These are phyloP conservation scores for Pythium plurisporium DNA, from an alignment of 352 stramenopile species.

Conservation along the genomic window DNA sequence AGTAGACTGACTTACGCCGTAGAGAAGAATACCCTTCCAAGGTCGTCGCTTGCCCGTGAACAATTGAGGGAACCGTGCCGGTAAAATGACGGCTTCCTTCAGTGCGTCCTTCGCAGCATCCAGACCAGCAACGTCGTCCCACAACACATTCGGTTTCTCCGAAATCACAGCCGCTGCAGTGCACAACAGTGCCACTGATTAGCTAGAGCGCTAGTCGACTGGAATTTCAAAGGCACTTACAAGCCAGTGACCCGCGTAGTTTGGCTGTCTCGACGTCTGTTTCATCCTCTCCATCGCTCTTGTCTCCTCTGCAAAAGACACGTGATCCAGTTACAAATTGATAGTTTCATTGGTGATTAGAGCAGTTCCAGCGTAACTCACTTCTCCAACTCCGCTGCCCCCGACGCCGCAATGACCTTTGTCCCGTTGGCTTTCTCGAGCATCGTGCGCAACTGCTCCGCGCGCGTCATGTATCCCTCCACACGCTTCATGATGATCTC, in stretches of 20 bases:
- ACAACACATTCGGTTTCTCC: slow-evolving; percentile 94
- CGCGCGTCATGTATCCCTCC: slow-evolving; percentile 87
- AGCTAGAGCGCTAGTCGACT: not conserved
- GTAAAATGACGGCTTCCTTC: slow-evolving; percentile 99
- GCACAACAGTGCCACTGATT: not conserved
- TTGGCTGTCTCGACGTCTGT: slow-evolving; percentile 95
- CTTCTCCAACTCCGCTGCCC: slow-evolving; percentile 71
- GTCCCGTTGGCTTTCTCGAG: slow-evolving; percentile 58
- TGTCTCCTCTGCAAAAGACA: slow-evolving; percentile 45
- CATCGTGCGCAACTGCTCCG: slow-evolving; percentile 82
- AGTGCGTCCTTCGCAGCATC: slow-evolving; percentile 96
- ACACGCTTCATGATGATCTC: slow-evolving; percentile 90
- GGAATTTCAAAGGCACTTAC: slow-evolving; percentile 15
- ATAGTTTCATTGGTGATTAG: no score
- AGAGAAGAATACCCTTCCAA: slow-evolving; percentile 97
- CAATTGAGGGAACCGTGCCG: slow-evolving; percentile 94
- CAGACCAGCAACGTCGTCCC: slow-evolving; percentile 97
- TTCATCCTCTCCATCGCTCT: slow-evolving; percentile 82
- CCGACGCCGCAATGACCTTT: slow-evolving; percentile 50
- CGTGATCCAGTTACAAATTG: not conserved
- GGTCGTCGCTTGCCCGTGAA: slow-evolving; percentile 92
- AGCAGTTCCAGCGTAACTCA: slow-evolving; percentile 21
- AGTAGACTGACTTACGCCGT: slow-evolving; percentile 80
- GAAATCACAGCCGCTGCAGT: slow-evolving; percentile 70
- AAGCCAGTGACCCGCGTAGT: slow-evolving; percentile 91